These are phyloP conservation scores for Ogataea hybrid DNA, from an alignment of 1,139 yeast species.

Conservation along the genomic window DNA sequence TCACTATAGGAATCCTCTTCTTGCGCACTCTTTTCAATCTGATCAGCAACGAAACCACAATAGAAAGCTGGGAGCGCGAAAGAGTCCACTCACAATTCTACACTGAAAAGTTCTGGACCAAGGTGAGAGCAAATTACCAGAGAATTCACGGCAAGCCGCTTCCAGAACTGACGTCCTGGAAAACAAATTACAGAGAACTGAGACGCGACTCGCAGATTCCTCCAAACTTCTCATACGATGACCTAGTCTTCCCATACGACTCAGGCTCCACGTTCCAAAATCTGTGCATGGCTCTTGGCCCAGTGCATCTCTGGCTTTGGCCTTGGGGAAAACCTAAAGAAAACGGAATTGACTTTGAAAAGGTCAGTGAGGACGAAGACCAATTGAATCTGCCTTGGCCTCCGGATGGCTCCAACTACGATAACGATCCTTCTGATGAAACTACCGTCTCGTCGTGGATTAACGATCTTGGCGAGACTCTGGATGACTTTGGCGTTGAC, in stretches of 20 bases:
- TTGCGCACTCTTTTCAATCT: constrained; percentile 60
- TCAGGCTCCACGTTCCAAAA: constrained; percentile 56
- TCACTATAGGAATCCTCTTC: constrained; percentile 57
- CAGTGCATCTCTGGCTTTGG: constrained; percentile 60
- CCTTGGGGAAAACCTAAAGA: constrained; percentile 66
- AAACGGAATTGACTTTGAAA: constrained; percentile 50
- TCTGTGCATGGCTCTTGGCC: constrained; percentile 49
- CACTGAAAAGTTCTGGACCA: constrained; percentile 51
- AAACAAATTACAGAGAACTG: constrained; percentile 24
- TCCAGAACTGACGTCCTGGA: constrained; percentile 52
- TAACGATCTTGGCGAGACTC: constrained; percentile 77
- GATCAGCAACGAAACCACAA: constrained; percentile 79
- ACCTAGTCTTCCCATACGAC: constrained; percentile 80
- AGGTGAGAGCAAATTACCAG: constrained; percentile 46
- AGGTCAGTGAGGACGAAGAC: constrained; percentile 55
- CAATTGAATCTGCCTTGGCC: constrained; percentile 80
- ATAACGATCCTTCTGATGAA: constrained; percentile 7
- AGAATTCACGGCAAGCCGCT: constrained; percentile 42
- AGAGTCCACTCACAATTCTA: constrained; percentile 66
- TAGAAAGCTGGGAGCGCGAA: constrained; percentile 91
- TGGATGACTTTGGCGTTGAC: constrained; percentile 89
- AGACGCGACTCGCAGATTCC: constrained; percentile 25
- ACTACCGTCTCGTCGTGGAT: constrained; percentile 45
- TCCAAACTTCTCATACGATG: constrained; percentile 48
- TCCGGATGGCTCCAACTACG: constrained; percentile 66